Conservation (phyloP, 2,329 filamentous ascomycete genomes). For the Stagonosporopsis cucurbitacearum region DNA sequence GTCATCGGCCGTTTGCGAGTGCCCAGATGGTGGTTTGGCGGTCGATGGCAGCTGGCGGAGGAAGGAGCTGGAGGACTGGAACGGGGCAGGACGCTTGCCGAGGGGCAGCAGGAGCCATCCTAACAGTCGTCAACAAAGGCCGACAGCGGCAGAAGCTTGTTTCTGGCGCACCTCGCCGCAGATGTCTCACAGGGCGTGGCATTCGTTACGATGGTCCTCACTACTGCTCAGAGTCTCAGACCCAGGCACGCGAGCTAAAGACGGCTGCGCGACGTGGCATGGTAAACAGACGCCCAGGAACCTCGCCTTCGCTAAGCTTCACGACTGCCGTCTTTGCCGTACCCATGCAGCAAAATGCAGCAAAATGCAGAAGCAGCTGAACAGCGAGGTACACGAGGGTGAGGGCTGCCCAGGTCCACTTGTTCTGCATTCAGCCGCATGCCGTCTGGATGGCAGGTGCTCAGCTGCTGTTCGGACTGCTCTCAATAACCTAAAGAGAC, state of each 20-base stretch:
- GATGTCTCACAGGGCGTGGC: conserved; percentile 32
- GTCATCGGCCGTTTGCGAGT: neutral
- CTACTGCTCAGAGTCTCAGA: too few relatives aligned
- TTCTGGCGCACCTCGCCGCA: conserved; percentile 26
- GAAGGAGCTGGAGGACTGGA: conserved; percentile 12
- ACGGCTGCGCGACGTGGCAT: conserved; percentile 5
- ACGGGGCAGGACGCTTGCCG: conserved; percentile 27
- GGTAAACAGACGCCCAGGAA: conserved; percentile 18
- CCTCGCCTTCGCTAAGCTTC: conserved; percentile 27
- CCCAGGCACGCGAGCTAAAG: conserved; percentile 1
- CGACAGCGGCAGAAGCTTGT: neutral
- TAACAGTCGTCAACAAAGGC: conserved; percentile 7
- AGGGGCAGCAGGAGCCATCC: conserved; percentile 42
- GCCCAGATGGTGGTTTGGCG: neutral
- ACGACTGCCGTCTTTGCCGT: conserved; percentile 25
- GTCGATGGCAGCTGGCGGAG: conserved; percentile 18
- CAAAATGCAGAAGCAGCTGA: too few relatives aligned
- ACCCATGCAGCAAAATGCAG: neutral
- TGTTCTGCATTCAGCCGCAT: neutral
- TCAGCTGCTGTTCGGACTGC: neutral
- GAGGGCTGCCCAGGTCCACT: neutral
- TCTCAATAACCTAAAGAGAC: neutral
- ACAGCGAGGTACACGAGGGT: neutral
- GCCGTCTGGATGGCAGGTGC: neutral
- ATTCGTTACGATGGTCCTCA: conserved; percentile 25